Evolutionary conservation across 2,329 filamentous ascomycete genomes (phyloP).

Genomic region (Exserohilum turcica): DNA sequence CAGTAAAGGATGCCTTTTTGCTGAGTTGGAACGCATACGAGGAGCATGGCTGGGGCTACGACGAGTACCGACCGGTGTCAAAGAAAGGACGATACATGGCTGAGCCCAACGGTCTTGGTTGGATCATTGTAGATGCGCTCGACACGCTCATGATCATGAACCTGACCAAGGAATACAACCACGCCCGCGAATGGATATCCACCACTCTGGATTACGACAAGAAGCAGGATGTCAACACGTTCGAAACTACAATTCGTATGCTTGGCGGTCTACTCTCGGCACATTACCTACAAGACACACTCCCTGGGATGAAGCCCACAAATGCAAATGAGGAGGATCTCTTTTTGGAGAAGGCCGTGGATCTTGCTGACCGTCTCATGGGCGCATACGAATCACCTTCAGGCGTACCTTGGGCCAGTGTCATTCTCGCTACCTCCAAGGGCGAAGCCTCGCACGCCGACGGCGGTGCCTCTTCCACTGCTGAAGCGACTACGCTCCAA

Average conservation of each 20-base stretch:
- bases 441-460: slow-evolving; percentile 84
- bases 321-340: slow-evolving; percentile 82
- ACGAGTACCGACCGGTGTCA: slow-evolving; percentile 83
- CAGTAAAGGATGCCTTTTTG: slow-evolving; percentile 86
- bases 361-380: slow-evolving; percentile 84
- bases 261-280: slow-evolving; percentile 89
- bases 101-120: slow-evolving; percentile 79
- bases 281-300: slow-evolving; percentile 88
- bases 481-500: slow-evolving; percentile 89
- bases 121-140: slow-evolving; percentile 96
- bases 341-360: slow-evolving; percentile 93
- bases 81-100: slow-evolving; percentile 85
- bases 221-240: slow-evolving; percentile 94
- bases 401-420: slow-evolving; percentile 86
- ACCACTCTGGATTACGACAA: slow-evolving; percentile 83
- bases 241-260: slow-evolving; percentile 98
- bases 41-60: slow-evolving; percentile 89
- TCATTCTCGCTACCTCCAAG: slow-evolving; percentile 78
- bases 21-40: slow-evolving; percentile 93
- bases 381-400: slow-evolving; percentile 86
- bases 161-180: slow-evolving; percentile 78
- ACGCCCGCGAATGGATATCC: slow-evolving; percentile 88
- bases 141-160: slow-evolving; percentile 99
- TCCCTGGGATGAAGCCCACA: slow-evolving; percentile 76
- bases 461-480: slow-evolving; percentile 86